Conservation (phyloP, 768 basidiomycete species). For the Pisolithus microcarpus region DNA sequence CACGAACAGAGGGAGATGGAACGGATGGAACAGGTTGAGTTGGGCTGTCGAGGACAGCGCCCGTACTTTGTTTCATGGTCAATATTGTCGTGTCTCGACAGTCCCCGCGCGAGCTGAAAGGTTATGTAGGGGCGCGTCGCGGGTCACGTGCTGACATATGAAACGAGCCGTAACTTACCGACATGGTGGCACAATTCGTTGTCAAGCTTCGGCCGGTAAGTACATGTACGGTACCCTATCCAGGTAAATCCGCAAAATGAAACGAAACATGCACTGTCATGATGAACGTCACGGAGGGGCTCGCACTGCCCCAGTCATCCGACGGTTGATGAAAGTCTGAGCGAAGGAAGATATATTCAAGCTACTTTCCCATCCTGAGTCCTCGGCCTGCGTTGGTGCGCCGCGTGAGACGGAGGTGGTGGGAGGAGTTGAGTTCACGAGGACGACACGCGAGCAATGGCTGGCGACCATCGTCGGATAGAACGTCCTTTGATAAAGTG, state of each 20-base stretch:
- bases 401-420: neutral
- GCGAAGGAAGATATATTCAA: neutral
- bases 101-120: no score
- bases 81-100: neutral
- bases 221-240: no score
- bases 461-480: neutral
- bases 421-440: neutral
- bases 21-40: constrained; percentile 26
- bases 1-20: constrained; percentile 11
- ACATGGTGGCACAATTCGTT: no score
- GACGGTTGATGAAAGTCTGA: neutral
- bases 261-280: no score
- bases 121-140: no score
- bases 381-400: neutral
- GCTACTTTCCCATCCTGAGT: neutral
- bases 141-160: no score
- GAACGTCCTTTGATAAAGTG: neutral
- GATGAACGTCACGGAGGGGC: no score
- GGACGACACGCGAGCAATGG: neutral
- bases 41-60: constrained; percentile 11
- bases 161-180: no score
- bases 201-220: no score
- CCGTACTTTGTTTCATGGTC: constrained; percentile 11
- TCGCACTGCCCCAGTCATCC: no score
- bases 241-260: no score